Evolutionary conservation across 2,329 filamentous ascomycete species (phyloP).

Genomic region (Pyrenophora teres): DNA sequence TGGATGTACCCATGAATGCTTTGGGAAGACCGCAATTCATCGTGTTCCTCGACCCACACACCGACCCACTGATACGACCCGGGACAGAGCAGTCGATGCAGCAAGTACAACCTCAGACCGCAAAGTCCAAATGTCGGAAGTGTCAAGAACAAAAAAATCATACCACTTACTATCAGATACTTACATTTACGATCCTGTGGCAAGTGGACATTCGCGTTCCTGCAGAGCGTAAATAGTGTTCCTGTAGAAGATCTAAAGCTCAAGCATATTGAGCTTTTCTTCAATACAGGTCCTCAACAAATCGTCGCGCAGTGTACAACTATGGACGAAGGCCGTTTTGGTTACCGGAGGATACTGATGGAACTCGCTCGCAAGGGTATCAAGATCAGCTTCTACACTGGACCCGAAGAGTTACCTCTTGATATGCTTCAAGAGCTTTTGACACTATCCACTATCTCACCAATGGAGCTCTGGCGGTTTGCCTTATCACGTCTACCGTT

Average conservation of each 20-base stretch:
- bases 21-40: slow-evolving; percentile 10
- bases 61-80: neutral
- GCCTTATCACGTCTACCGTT: neutral
- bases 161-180: slow-evolving; percentile 10
- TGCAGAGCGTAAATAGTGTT: slow-evolving; percentile 10
- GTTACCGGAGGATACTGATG: slow-evolving; percentile 7
- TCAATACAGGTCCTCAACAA: slow-evolving; percentile 9
- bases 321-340: neutral
- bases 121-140: neutral
- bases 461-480: slow-evolving; percentile 1
- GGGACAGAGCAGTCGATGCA: neutral
- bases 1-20: slow-evolving; percentile 15
- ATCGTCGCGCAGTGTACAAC: slow-evolving; percentile 14
- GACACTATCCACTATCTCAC: slow-evolving; percentile 2
- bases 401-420: neutral
- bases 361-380: slow-evolving; percentile 7
- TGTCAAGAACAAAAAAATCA: slow-evolving; percentile 5
- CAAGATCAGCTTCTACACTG: slow-evolving; percentile 9
- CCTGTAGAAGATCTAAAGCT: slow-evolving; percentile 4
- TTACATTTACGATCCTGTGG: slow-evolving; percentile 20
- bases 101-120: neutral
- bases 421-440: slow-evolving; percentile 12
- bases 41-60: slow-evolving; percentile 3
- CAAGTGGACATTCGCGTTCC: slow-evolving; percentile 4
- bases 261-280: slow-evolving; percentile 17